Percentiles rank a stretch among this genome's conserved stretches.
Evolutionary conservation across 2,329 filamentous ascomycete species (phyloP).

Genomic region (Calonectria hongkongensis): DNA sequence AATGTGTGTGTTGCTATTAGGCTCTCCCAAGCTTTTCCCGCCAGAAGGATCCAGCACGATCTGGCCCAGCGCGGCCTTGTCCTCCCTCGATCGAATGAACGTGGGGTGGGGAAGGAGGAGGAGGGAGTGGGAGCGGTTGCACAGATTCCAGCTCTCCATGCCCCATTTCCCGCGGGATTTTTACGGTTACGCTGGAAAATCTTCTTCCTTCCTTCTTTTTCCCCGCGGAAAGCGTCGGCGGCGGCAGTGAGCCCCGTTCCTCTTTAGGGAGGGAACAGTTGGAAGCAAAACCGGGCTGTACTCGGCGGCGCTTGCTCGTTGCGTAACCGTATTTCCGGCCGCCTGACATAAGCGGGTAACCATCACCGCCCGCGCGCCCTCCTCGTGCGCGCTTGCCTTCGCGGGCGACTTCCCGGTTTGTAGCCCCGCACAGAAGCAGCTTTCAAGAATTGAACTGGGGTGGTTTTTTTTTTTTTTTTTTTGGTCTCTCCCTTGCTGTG

Average conservation of each 20-base stretch:
- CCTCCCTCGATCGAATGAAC: conserved; percentile 1
- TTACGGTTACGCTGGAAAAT: not conserved
- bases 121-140: too few species aligned
- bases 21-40: conserved; percentile 4
- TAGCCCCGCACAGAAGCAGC: not conserved
- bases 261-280: too few species aligned
- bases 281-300: conserved; percentile 11
- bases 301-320: conserved; percentile 32
- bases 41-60: conserved; percentile 16
- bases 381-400: conserved; percentile 2
- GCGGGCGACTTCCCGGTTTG: conserved; percentile 18
- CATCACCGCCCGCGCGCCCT: too few species aligned
- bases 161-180: conserved; percentile 2
- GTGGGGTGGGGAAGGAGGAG: too few species aligned
- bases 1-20: not conserved
- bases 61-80: conserved; percentile 21
- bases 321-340: conserved; percentile 29
- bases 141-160: not conserved
- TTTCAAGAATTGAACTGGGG: not conserved
- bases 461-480: not conserved
- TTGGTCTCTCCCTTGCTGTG: too few species aligned
- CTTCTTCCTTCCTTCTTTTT: not conserved
- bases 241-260: not conserved
- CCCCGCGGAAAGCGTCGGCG: conserved; percentile 2
- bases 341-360: not conserved